Conservation (phyloP, 306 rosid genomes). For the Fragaria iinumae region DNA sequence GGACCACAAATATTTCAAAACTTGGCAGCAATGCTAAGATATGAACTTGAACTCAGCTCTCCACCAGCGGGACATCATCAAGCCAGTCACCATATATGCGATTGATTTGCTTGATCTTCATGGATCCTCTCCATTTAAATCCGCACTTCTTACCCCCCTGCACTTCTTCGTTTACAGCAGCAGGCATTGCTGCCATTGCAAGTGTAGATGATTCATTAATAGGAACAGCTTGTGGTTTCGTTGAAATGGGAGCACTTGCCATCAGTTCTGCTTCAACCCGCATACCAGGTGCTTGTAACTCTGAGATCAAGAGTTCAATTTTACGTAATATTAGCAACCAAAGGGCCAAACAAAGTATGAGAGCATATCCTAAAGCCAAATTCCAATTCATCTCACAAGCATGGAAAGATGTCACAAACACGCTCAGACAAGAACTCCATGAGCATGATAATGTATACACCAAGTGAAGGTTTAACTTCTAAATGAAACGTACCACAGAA, state of each 20-base stretch:
- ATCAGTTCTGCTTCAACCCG: slow-evolving; percentile 49
- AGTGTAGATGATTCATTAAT: slow-evolving; percentile 40
- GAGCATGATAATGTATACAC: background rate
- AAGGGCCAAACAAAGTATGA: background rate
- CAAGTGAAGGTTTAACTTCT: background rate
- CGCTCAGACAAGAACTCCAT: background rate
- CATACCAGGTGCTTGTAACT: slow-evolving; percentile 50
- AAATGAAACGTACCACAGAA: background rate
- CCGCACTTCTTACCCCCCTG: slow-evolving; percentile 44
- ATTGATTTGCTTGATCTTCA: slow-evolving; percentile 79
- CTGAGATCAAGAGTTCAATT: slow-evolving; percentile 40
- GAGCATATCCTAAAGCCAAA: background rate
- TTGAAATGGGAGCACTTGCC: slow-evolving; percentile 22
- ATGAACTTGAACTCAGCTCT: slow-evolving; percentile 39
- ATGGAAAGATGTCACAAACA: background rate
- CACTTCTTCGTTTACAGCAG: slow-evolving; percentile 44
- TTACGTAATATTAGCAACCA: background rate
- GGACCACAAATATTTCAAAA: slow-evolving; percentile 1
- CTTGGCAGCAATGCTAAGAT: background rate
- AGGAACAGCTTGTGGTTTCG: slow-evolving; percentile 32
- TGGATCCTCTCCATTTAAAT: slow-evolving; percentile 64
- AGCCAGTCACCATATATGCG: slow-evolving; percentile 92
- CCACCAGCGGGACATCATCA: slow-evolving; percentile 68
- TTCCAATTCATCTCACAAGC: background rate
- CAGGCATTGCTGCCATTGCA: slow-evolving; percentile 25